Conservation (phyloP, 345 rosid species). For the Eucalyptus pauciflora region DNA sequence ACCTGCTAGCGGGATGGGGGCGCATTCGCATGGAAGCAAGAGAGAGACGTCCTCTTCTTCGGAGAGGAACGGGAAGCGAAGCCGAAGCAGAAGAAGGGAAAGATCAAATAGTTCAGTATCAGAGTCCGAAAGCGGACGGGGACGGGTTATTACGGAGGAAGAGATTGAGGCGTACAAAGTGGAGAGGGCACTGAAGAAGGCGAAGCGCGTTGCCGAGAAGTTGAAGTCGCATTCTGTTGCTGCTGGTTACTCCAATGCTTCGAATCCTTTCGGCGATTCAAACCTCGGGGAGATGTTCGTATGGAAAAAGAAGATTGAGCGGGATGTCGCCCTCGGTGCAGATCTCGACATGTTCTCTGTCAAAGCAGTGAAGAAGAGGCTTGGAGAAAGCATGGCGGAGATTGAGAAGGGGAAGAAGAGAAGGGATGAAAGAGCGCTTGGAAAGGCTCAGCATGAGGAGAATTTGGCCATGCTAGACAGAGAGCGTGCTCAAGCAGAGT, state of each 20-base stretch:
- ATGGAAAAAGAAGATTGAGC: conserved; percentile 89
- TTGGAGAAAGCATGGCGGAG: conserved; percentile 82
- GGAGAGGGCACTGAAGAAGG: conserved; percentile 10
- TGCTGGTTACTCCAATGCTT: conserved; percentile 86
- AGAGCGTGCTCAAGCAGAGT: conserved; percentile 92
- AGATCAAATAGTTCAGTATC: background rate
- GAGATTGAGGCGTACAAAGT: fast-evolving
- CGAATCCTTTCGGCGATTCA: conserved; percentile 91
- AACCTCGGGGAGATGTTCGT: conserved; percentile 36
- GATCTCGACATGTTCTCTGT: conserved; percentile 50
- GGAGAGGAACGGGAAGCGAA: background rate
- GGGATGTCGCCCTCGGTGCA: conserved; percentile 60
- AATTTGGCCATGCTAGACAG: conserved; percentile 90
- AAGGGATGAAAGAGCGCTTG: conserved; percentile 88
- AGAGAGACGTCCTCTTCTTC: background rate
- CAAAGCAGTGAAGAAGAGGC: conserved; percentile 75
- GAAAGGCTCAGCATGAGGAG: conserved; percentile 85
- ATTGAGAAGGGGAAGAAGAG: conserved; percentile 91
- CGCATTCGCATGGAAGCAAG: background rate
- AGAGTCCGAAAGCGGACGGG: background rate
- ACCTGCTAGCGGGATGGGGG: background rate
- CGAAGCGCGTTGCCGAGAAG: conserved; percentile 61
- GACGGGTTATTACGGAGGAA: background rate
- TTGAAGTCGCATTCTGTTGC: conserved; percentile 46
- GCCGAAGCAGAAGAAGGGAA: background rate